These are phyloP conservation scores for Colletotrichum sp. DNA, from an alignment of 2,329 filamentous ascomycete species.

Conservation along the genomic window DNA sequence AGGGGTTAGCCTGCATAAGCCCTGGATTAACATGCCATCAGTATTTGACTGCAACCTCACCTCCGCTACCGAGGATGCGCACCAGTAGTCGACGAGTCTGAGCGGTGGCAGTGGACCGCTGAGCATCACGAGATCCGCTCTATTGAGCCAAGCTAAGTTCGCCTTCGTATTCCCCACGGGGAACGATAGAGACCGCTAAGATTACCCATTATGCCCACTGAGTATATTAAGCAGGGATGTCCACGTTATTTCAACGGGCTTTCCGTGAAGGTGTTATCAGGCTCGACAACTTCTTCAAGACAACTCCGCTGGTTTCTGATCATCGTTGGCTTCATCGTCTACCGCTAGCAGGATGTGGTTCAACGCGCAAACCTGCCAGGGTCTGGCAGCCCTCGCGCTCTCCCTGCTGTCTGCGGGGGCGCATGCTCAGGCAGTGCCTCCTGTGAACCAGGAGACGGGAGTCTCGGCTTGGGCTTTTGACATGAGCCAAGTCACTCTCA, in stretches of 20 bases:
- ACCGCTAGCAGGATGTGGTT: neutral
- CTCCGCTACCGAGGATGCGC: constrained; percentile 7
- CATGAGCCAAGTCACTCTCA: constrained; percentile 43
- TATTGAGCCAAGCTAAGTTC: neutral
- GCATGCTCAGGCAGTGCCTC: constrained; percentile 28
- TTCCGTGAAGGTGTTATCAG: neutral
- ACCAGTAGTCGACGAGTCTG: neutral
- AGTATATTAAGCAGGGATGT: neutral
- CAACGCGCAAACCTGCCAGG: neutral
- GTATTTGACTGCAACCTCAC: constrained; percentile 3
- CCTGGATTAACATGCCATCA: neutral
- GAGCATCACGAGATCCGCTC: neutral
- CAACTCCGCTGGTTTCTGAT: neutral
- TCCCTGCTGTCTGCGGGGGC: neutral
- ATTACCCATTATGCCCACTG: neutral
- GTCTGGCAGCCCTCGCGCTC: neutral
- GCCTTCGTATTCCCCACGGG: neutral
- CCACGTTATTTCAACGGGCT: neutral
- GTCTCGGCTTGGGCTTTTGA: constrained; percentile 42
- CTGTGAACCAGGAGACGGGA: constrained; percentile 32
- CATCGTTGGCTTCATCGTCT: neutral
- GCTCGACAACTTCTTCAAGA: neutral
- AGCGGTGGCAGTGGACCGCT: neutral
- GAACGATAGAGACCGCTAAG: neutral
- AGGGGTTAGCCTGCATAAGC: neutral